Evolutionary conservation across 2,329 filamentous ascomycete species (phyloP), one percentile per base, ranked within the genome.

Genomic region (Claviceps citrina): DNA sequence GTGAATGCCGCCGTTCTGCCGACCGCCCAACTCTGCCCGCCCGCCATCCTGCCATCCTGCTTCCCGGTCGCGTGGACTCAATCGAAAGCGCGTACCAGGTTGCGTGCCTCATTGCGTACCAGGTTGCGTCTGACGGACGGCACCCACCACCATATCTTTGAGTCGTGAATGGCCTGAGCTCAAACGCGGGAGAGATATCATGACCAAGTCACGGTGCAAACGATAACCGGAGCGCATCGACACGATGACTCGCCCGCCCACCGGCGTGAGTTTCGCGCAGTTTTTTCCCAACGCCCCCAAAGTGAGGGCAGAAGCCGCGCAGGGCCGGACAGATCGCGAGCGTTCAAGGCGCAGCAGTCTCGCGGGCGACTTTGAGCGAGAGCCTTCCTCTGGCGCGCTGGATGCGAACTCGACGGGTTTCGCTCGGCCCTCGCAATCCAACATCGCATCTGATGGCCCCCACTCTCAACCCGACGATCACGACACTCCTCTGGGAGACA

Each of bases 271-370:
- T 66, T 87, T 86, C 71, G 82, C 81, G 65, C 78, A 86, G 65
- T 91, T 85, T 71, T 87, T 86, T 63, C 82, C 81, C 51, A 76
- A 80, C 58, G 83, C 81, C 56, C 81, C 83, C 51, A 77, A 70
- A 59, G 67, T 70, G 65, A 75, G 64, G 59, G 60, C 61, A 44
- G 64, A 63, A 49, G 62, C 61, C 39, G 38, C 38, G 38, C 59
- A 62, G 52, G 53, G 54, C 47, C 59, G 59, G 48, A 49, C 49
- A 46, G 57, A 57, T 39, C 52, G 52, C 44, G 56, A 59, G 33
- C 53, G 48, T 35, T 46, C 49, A 41, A 55, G 50, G 39, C 49
- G 51, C 40, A 48, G 45, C 43, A 42, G 42, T n/a, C 41, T 48
- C 25, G 45, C 50, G 37, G 36, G 45, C 40, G 49, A 50, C 16